Evolutionary conservation across 2,329 filamentous ascomycete genomes (phyloP).

Genomic region (Fusarium tjaetaba): DNA sequence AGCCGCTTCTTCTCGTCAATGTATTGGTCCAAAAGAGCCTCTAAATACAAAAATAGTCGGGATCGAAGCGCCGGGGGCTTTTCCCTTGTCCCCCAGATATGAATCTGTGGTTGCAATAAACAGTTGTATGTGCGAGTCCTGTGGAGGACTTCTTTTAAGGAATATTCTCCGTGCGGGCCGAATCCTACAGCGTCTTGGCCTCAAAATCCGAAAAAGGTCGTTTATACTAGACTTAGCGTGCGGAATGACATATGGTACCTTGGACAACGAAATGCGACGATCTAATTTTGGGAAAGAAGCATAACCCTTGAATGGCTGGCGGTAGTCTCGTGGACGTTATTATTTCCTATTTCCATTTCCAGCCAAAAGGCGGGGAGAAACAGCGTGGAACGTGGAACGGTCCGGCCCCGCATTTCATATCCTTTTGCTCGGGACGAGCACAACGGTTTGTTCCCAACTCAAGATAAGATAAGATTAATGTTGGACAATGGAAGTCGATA

Average conservation of each 20-base stretch:
- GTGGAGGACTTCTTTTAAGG: slow-evolving; percentile 11
- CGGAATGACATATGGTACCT: neutral
- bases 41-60: slow-evolving; percentile 33
- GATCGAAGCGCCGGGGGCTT: slow-evolving; percentile 26
- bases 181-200: slow-evolving; percentile 14
- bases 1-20: slow-evolving; percentile 23
- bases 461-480: neutral
- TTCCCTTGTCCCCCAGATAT: slow-evolving; percentile 1
- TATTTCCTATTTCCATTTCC: slow-evolving; percentile 27
- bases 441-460: neutral
- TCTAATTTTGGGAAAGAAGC: slow-evolving; percentile 19
- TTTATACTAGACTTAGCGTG: neutral
- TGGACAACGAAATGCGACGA: neutral
- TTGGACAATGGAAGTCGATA: neutral
- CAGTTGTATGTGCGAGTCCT: slow-evolving; percentile 2
- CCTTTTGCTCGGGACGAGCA: slow-evolving; percentile 1
- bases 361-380: slow-evolving; percentile 35
- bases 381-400: slow-evolving; percentile 22
- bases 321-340: neutral
- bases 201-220: neutral
- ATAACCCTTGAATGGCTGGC: neutral
- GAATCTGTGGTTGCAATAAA: slow-evolving; percentile 23
- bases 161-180: slow-evolving; percentile 29
- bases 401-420: slow-evolving; percentile 22
- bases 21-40: slow-evolving; percentile 15